A percentile compares a stretch with the other conserved stretches of the same genome.
Conservation (phyloP, 75 land plant species). For the Pinus tabuliformis region DNA sequence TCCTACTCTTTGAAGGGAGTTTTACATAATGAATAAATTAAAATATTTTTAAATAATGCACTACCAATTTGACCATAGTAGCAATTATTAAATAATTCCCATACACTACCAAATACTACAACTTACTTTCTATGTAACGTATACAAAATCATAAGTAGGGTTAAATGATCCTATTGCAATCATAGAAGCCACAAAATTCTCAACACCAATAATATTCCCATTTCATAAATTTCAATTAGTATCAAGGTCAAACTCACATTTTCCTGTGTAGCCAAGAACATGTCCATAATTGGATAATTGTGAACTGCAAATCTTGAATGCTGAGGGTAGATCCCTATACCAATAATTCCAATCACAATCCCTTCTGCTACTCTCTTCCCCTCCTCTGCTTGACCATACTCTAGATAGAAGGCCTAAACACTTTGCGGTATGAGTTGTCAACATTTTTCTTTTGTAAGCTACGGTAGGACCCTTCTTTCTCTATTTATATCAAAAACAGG, state of each 20-base stretch:
- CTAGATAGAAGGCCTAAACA: constrained; percentile 80
- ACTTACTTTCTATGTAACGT: too few relatives aligned
- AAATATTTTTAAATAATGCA: too few relatives aligned
- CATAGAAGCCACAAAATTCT: constrained; percentile 90
- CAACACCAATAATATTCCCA: constrained; percentile 94
- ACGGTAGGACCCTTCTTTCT: too few relatives aligned
- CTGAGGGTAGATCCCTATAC: constrained; percentile 85
- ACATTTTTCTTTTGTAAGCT: too few relatives aligned
- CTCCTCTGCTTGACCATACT: constrained; percentile 86
- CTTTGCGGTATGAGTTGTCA: constrained; percentile 87
- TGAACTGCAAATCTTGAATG: constrained; percentile 84
- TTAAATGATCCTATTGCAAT: constrained; percentile 81
- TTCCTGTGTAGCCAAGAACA: constrained; percentile 62
- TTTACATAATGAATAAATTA: too few relatives aligned
- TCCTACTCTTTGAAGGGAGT: too few relatives aligned
- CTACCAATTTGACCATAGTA: too few relatives aligned
- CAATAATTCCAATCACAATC: constrained; percentile 81
- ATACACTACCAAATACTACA: too few relatives aligned
- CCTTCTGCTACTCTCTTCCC: constrained; percentile 78
- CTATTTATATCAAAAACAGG: too few relatives aligned
- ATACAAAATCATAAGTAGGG: constrained; percentile 69
- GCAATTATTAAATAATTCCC: too few relatives aligned
- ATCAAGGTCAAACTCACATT: constrained; percentile 66
- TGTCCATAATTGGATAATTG: constrained; percentile 63
- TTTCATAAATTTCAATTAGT: constrained; percentile 65